Percentiles rank a stretch among this genome's conserved stretches.
Conservation (phyloP, 441 rosid genomes). For the Erodium moschatum region DNA sequence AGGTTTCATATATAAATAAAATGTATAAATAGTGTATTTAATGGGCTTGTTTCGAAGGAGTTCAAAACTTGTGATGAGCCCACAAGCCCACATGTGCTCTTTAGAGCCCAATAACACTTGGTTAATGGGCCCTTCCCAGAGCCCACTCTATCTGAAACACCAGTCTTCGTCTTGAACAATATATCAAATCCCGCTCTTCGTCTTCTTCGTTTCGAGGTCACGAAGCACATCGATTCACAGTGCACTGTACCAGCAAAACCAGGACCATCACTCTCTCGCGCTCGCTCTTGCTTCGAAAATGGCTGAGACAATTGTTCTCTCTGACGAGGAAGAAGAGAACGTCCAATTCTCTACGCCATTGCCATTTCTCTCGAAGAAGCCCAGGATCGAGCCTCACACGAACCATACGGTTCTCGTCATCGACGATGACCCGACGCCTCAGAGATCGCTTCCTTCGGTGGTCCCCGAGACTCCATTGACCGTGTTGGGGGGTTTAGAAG, state of each 20-base stretch:
- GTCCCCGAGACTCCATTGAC: conserved; percentile 75
- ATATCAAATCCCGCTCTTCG: conserved; percentile 21
- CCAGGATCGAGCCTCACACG: conserved; percentile 23
- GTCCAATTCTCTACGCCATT: conserved; percentile 31
- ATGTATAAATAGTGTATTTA: no score
- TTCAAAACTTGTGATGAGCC: no score
- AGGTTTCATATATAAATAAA: no score
- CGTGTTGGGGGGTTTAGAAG: conserved; percentile 21
- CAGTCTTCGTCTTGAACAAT: no score
- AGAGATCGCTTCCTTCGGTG: conserved; percentile 32
- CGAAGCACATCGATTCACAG: not conserved
- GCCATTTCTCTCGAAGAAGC: conserved; percentile 40
- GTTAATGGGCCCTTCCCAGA: no score
- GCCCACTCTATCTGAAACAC: no score
- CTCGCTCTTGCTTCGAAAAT: conserved; percentile 16
- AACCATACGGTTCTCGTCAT: conserved; percentile 40
- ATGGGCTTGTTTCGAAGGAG: no score
- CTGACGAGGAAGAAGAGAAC: conserved; percentile 49
- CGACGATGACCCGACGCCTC: conserved; percentile 76
- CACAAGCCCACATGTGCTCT: no score
- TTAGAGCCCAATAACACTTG: no score
- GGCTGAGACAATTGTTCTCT: conserved; percentile 51
- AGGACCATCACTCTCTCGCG: conserved; percentile 2
- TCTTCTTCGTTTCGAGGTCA: conserved; percentile 20
- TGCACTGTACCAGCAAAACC: conserved; percentile 4